Base-by-base conservation (phyloP, 768 basidiomycete species). In the Mycena latifolia region DNA sequence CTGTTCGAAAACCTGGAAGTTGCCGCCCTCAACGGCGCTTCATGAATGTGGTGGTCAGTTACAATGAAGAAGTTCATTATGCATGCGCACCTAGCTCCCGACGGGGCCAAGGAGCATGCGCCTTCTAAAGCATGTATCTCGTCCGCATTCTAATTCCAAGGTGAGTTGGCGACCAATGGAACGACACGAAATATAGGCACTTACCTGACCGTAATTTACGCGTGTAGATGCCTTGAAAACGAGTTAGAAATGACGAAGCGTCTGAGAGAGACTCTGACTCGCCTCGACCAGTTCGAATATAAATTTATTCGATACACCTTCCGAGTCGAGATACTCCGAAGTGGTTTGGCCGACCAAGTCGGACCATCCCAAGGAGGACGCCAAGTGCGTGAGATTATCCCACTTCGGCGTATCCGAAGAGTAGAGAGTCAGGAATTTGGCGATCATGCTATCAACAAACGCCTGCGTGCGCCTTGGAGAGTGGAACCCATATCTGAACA, bases 131-230 rank as follows among this genome's bases (percentile, higher is more conserved):
- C 94, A 73, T 97, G 94, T 1, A 98, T 90, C 25, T 80, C 71
- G 69, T 87, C 84, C 15, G 88, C 83, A 72, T 95, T 88, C 86
- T 94, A 72, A 62, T 4, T 39, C 15, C 2, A 35, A 39, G 15
- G 62, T 55, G 15, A 54, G 55, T 12, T 37, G 45, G 37, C 41
- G 55, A 31, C 55, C 5, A 35, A 47, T 37, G 37, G 20, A 39
- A 57, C n/a, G n/a, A n/a, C n/a, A 5, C 37, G 37, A 37, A 37
- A n/a, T n/a, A n/a, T n/a, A 17, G 24, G 8, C 5, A 45, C 4
- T 15, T 61, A 90, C 90, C 81, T 92, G 91, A 54, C 90, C 91
- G 72, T 95, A 95, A 75, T 95, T 96, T 43, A 94, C 92, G 41
- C 94, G 85, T 10, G 93, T 92, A 2, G 90, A 88, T 5, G 88